Base-by-base conservation (phyloP, 2,329 filamentous ascomycete genomes). In the Alternaria sp. region DNA sequence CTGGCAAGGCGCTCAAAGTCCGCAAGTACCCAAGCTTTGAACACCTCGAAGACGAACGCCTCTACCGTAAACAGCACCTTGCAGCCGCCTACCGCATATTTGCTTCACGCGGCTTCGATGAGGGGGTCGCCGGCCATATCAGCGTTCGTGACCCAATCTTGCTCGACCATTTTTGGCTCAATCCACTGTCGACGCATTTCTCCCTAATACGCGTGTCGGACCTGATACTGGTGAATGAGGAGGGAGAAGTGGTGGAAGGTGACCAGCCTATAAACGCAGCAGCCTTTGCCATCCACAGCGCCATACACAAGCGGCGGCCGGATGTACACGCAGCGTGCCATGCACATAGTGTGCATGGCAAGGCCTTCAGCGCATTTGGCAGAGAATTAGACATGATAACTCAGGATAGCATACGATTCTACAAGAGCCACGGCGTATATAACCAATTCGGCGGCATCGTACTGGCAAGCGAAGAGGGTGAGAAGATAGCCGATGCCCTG, bases 311-410 rank as follows among this genome's bases (percentile, higher is more conserved):
- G 55, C 63, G 71, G 11, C 58, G 75, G 21, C 72, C 77, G 6
- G 77, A 80, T 54, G 73, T 80, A 3, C 69, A 79, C 62, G 78
- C 75, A 1, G 79, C 78, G 7, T 81, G 79, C 52, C 80, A 81
- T 65, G 79, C 80, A 14, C 81, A 82, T 58, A 78, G 72, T 31
- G 77, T 80, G 1, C 77, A 80, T 54, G 81, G 81, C 4, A 82
- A 82, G 60, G 81, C 81, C 0, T 83, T 77, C 52, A 78, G 75
- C 17, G 79, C 77, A 1, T 83, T 83, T 65, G 81, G 81, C 0
- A 67, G 77, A 29, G 72, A 78, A 55, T 68, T 82, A 9, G 80
- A 82, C 42, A 80, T 80, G 77, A 80, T 82, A 31, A 83, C 80
- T 0, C 81, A 83, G 57, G 81, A 83, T 57, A 75, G 75, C 36